Conservation (phyloP, 345 rosid genomes). For the Corchorus capsularis region DNA sequence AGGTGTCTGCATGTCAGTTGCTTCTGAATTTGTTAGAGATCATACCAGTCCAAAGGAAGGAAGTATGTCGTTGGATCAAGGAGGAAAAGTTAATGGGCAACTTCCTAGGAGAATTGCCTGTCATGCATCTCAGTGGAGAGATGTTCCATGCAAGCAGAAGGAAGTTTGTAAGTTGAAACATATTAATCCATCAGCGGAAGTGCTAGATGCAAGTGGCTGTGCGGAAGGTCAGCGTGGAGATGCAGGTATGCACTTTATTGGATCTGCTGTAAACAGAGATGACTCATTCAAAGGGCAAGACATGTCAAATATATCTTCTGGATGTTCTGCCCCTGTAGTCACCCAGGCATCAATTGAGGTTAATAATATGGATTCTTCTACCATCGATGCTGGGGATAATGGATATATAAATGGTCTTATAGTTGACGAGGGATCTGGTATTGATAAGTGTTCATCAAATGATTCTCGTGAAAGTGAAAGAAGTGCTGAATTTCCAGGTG, state of each 20-base stretch:
- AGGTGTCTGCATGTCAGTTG: conserved; percentile 20
- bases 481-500: conserved; percentile 37
- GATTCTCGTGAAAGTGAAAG: conserved; percentile 49
- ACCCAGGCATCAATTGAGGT: conserved; percentile 43
- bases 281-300: conserved; percentile 37
- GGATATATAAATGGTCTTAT: conserved; percentile 28
- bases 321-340: conserved; percentile 43
- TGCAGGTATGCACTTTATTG: conserved; percentile 24
- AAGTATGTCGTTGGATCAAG: conserved; percentile 21
- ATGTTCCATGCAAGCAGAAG: conserved; percentile 44
- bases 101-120: conserved; percentile 21
- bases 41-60: conserved; percentile 22
- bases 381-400: conserved; percentile 31
- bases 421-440: conserved; percentile 51
- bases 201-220: conserved; percentile 25
- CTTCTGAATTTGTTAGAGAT: conserved; percentile 32
- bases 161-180: conserved; percentile 20
- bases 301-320: conserved; percentile 48
- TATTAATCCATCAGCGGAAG: conserved; percentile 20
- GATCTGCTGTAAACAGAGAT: conserved; percentile 23
- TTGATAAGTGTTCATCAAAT: conserved; percentile 53
- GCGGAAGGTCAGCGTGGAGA: conserved; percentile 27
- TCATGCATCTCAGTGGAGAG: conserved; percentile 44
- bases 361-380: conserved; percentile 35
- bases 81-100: conserved; percentile 17